These are phyloP conservation scores for Gynostemma pentaphyllum DNA, from an alignment of 306 rosid genomes.

Conservation along the genomic window DNA sequence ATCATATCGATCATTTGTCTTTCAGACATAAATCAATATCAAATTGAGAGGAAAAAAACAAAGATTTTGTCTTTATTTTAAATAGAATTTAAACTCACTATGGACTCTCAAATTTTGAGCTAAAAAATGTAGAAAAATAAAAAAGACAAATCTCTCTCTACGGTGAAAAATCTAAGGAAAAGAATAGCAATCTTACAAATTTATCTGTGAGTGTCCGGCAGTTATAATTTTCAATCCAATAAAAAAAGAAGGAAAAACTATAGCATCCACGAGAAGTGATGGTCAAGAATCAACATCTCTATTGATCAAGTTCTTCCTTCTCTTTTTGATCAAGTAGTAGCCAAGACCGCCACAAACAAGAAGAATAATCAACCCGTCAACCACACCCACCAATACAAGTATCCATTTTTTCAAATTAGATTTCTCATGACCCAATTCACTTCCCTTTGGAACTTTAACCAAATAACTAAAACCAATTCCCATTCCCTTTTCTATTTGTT, in stretches of 20 bases:
- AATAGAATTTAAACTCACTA: not conserved
- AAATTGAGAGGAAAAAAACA: not conserved
- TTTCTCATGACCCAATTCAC: slow-evolving; percentile 19
- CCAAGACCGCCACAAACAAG: slow-evolving; percentile 54
- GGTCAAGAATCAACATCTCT: slow-evolving; percentile 26
- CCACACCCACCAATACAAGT: slow-evolving; percentile 48
- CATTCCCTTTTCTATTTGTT: slow-evolving; percentile 35
- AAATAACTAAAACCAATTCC: slow-evolving; percentile 47
- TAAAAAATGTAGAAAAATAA: not conserved
- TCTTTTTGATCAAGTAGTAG: slow-evolving; percentile 36
- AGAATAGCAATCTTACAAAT: not conserved
- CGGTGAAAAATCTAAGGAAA: not conserved
- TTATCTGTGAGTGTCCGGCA: too few species aligned
- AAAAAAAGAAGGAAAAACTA: not conserved
- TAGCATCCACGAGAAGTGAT: not conserved
- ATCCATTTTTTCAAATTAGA: slow-evolving; percentile 63
- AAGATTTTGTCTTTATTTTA: not conserved
- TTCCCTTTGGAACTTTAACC: slow-evolving; percentile 69
- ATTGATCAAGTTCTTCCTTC: slow-evolving; percentile 23
- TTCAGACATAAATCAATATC: not conserved
- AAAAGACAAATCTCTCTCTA: not conserved
- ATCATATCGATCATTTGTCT: too few species aligned
- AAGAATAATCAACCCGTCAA: slow-evolving; percentile 66
- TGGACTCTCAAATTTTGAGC: not conserved
- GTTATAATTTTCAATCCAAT: not conserved